These are phyloP conservation scores for Russula abietina DNA, from an alignment of 768 basidiomycete species.

Conservation along the genomic window DNA sequence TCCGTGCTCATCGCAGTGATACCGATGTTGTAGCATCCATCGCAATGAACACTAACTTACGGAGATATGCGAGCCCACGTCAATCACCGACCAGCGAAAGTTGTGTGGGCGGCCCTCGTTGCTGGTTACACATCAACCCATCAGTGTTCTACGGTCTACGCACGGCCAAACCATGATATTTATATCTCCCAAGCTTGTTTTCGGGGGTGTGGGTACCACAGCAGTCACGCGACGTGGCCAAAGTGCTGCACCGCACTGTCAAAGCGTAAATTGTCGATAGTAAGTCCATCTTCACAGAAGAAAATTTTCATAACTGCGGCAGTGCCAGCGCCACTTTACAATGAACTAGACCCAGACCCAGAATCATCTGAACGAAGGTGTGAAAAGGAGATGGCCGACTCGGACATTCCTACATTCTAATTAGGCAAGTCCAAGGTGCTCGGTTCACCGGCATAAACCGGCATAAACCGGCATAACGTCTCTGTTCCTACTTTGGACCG, in stretches of 20 bases:
- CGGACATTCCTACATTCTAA: not conserved
- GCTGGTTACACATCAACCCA: not conserved
- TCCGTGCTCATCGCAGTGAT: not conserved
- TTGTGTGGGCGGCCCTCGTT: not conserved
- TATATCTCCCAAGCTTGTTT: not conserved
- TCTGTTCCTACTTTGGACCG: not conserved
- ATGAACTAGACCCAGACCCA: not conserved
- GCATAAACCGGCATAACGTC: too few species aligned
- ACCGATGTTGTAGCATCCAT: too few species aligned
- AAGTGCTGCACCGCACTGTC: not conserved
- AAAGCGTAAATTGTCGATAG: not conserved
- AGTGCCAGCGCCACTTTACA: not conserved
- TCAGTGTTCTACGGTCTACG: not conserved
- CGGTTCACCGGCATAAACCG: not conserved
- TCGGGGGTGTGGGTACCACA: not conserved
- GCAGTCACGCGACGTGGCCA: not conserved
- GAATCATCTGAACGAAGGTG: not conserved
- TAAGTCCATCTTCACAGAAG: not conserved
- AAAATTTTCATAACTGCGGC: not conserved
- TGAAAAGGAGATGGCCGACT: not conserved
- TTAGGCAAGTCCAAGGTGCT: not conserved
- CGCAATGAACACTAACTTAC: not conserved
- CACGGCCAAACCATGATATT: not conserved
- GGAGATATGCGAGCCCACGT: constrained; percentile 5
- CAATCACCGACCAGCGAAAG: not conserved